Evolutionary conservation across 257 asterid species (phyloP), one percentile per base, ranked within the genome.

Genomic region (Solanum dulcamara): DNA sequence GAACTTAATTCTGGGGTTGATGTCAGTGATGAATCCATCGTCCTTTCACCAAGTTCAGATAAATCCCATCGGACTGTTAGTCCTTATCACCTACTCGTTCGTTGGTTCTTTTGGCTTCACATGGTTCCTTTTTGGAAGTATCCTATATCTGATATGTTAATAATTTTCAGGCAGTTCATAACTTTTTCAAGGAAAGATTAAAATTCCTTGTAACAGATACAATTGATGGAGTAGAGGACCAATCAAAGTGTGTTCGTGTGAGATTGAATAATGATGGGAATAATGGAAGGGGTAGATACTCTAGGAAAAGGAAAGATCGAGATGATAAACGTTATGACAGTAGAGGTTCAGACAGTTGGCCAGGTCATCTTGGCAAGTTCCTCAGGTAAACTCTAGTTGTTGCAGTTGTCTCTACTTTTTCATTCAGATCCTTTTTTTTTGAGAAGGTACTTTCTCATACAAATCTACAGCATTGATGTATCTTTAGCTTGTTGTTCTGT

Each of bases 291-390:
- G 92, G 91, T 80, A 89, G 87, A 87, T 87, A 88, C 86, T 93
- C 94, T 80, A 92, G 94, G 91, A 96, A 96, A 92, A 92, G 99
- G 90, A 96, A 96, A 91, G 91, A 79, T 30, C 93, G 97, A 80
- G 92, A 91, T 88, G 93, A 85, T 85, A 93, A 89, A 87, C 94
- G 90, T 13, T 96, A 93, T 88, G 99, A 96, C 86, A 84, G 89
- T 83, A 95, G 99, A 90, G 98, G 98, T 87, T 91, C 99, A 50
- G 95, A 93, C 17, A 91, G 88, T 90, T 96, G 98, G 98, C 97
- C 98, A 53, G 93, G 90, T 87, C 86, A 91, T 83, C 87, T 85
- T 71, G 99, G 98, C 88, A 96, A 96, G 91, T 95, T 95, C 89
- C 96, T 96, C 68, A 94, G 98, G 99, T 95, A 75, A 46, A 6